These are phyloP conservation scores for Cardamine resedifolia DNA, from an alignment of 345 rosid genomes.

Conservation along the genomic window DNA sequence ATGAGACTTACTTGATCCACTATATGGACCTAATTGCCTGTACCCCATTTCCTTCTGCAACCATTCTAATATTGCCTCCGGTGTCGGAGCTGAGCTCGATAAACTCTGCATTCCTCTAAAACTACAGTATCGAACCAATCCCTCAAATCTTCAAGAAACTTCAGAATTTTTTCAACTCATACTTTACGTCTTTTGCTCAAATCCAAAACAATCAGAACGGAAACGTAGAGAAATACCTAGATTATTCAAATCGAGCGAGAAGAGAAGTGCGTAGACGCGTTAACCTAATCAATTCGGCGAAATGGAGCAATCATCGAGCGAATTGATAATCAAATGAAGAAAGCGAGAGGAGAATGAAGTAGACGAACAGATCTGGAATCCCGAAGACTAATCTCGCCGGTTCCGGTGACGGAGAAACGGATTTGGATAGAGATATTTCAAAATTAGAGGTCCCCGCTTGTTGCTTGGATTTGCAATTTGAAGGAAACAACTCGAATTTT, in stretches of 20 bases:
- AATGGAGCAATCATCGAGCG: not conserved
- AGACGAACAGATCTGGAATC: conserved; percentile 6
- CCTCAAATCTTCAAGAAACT: not conserved
- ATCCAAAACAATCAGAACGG: conserved; percentile 3
- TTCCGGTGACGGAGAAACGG: not conserved
- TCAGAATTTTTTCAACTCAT: not conserved
- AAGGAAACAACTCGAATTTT: not conserved
- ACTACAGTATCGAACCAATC: conserved; percentile 3
- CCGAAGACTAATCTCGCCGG: not conserved
- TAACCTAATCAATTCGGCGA: not conserved
- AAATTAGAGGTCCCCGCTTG: conserved; percentile 15
- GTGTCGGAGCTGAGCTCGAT: conserved; percentile 50
- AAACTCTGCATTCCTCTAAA: conserved; percentile 47
- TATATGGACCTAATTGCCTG: conserved; percentile 67
- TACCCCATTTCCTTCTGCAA: conserved; percentile 89
- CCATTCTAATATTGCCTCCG: conserved; percentile 83
- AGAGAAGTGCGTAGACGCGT: not conserved
- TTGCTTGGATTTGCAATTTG: conserved; percentile 13
- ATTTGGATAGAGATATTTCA: conserved; percentile 1
- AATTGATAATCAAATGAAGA: not conserved
- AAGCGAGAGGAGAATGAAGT: not conserved
- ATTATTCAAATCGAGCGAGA: not conserved
- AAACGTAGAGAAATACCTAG: not conserved
- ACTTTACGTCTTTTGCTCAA: not conserved
- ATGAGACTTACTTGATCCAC: conserved; percentile 54